These are phyloP conservation scores for Colletotrichum sojae DNA, from an alignment of 2,329 filamentous ascomycete species.

Conservation along the genomic window DNA sequence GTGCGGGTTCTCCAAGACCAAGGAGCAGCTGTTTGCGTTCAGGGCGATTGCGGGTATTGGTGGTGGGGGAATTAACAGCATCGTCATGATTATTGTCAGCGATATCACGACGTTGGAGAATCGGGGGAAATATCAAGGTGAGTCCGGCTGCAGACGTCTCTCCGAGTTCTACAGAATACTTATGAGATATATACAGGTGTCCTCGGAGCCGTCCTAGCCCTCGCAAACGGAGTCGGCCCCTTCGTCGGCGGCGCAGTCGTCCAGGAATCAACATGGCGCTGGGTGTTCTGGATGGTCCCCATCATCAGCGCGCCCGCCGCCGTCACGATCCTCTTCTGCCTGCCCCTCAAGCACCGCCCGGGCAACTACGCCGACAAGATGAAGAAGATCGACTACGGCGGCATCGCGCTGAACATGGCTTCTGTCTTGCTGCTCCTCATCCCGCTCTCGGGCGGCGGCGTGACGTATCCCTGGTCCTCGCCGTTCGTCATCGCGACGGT, in stretches of 20 bases:
- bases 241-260: slow-evolving; percentile 50
- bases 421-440: slow-evolving; percentile 46
- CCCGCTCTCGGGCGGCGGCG: slow-evolving; percentile 47
- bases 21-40: slow-evolving; percentile 52
- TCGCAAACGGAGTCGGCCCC: slow-evolving; percentile 56
- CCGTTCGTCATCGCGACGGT: slow-evolving; percentile 46
- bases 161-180: too few relatives aligned
- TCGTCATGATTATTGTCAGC: slow-evolving; percentile 55
- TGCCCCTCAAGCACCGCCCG: slow-evolving; percentile 45
- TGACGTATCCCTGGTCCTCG: slow-evolving; percentile 47
- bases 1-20: slow-evolving; percentile 50
- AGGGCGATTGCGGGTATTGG: slow-evolving; percentile 53
- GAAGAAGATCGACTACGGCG: slow-evolving; percentile 48
- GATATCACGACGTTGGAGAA: slow-evolving; percentile 54
- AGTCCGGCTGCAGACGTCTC: not conserved
- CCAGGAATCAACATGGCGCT: slow-evolving; percentile 48
- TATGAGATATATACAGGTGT: slow-evolving; percentile 31
- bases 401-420: slow-evolving; percentile 47
- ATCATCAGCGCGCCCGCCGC: slow-evolving; percentile 43
- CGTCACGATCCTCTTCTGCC: slow-evolving; percentile 46
- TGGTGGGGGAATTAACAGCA: slow-evolving; percentile 52
- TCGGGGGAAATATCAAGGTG: slow-evolving; percentile 51
- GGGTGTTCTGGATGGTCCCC: slow-evolving; percentile 49
- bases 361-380: slow-evolving; percentile 46
- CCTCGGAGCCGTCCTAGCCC: slow-evolving; percentile 47